These are phyloP conservation scores for Agaricus blazei DNA, from an alignment of 768 basidiomycete species.

Conservation along the genomic window DNA sequence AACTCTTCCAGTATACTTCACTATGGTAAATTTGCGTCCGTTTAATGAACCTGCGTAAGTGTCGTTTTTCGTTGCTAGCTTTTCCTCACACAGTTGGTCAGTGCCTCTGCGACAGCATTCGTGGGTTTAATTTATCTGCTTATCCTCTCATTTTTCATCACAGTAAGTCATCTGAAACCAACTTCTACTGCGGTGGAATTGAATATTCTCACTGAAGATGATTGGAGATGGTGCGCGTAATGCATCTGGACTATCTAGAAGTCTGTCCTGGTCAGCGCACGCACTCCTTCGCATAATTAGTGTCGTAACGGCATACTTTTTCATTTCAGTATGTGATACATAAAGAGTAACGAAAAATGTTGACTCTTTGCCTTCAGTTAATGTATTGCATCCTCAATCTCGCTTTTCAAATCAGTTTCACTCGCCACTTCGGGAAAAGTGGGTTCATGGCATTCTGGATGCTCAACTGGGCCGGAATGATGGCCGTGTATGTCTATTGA, in stretches of 20 bases:
- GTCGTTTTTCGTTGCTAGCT: background rate
- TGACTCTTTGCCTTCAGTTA: conserved; percentile 27
- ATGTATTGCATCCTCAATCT: conserved; percentile 57
- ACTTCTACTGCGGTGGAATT: background rate
- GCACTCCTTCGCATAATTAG: conserved; percentile 29
- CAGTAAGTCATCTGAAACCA: conserved; percentile 24
- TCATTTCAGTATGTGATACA: conserved; percentile 27
- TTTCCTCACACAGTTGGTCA: conserved; percentile 16
- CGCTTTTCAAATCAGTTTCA: conserved; percentile 58
- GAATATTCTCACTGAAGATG: conserved; percentile 19
- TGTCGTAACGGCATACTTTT: conserved; percentile 27
- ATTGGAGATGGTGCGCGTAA: conserved; percentile 32
- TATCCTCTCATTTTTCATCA: conserved; percentile 38
- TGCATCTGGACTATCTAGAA: conserved; percentile 27
- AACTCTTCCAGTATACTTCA: conserved; percentile 42
- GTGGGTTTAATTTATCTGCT: conserved; percentile 54
- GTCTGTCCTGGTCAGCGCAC: conserved; percentile 27
- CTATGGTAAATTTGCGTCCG: conserved; percentile 46
- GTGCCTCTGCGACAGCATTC: conserved; percentile 49
- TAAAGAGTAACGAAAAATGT: background rate
- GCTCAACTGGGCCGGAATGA: conserved; percentile 61
- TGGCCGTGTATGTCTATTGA: conserved; percentile 40
- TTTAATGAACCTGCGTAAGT: conserved; percentile 62
- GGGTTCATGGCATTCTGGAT: conserved; percentile 73
- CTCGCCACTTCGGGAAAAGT: conserved; percentile 41